Evolutionary conservation across 345 rosid species (phyloP).

Genomic region (Lepidium aucheri): DNA sequence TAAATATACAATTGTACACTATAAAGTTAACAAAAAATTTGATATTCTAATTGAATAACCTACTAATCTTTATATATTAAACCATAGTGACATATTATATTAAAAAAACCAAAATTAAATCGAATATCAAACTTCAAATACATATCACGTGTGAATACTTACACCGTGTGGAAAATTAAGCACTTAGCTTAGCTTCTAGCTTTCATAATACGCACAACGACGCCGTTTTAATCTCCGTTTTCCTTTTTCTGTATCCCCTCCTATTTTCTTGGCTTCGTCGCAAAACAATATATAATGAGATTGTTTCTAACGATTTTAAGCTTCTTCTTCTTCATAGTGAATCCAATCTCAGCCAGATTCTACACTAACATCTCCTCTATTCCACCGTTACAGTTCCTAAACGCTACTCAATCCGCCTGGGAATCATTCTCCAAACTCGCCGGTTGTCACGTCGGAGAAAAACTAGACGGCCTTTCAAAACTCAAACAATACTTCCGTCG

Average conservation of each 20-base stretch:
- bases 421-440: conserved; percentile 43
- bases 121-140: not conserved
- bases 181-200: not conserved
- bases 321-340: not conserved
- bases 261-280: too few relatives aligned
- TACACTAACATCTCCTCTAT: conserved; percentile 15
- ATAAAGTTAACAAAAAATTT: too few relatives aligned
- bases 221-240: not conserved
- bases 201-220: not conserved
- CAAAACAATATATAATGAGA: conserved; percentile 8
- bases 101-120: too few relatives aligned
- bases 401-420: conserved; percentile 41
- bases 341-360: conserved; percentile 25
- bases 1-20: too few relatives aligned
- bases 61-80: too few relatives aligned
- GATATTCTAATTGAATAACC: too few relatives aligned
- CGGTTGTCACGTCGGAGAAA: conserved; percentile 64
- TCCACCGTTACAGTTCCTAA: conserved; percentile 17
- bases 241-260: not conserved
- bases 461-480: conserved; percentile 43
- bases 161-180: not conserved
- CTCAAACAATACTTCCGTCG: conserved; percentile 65
- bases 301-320: not conserved
- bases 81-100: too few relatives aligned
- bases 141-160: not conserved